Conservation (phyloP, 768 basidiomycete species). For the Leccinum arenicola region DNA sequence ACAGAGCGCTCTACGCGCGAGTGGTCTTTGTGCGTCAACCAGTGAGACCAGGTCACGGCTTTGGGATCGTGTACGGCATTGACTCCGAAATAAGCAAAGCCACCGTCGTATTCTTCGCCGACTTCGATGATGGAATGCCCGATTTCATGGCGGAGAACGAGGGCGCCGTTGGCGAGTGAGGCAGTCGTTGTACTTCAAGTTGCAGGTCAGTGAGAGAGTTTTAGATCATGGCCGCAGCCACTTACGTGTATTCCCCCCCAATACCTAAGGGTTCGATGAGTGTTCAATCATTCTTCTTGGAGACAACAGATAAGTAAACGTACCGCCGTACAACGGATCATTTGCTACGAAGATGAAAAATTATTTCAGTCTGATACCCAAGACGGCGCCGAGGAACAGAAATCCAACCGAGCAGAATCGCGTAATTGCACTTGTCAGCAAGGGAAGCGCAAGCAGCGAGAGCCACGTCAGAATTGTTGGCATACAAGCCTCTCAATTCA, state of each 20-base stretch:
- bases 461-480: conserved; percentile 63
- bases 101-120: conserved; percentile 84
- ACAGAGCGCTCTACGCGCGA: conserved; percentile 61
- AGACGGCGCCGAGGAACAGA: conserved; percentile 6
- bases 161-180: conserved; percentile 67
- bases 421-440: conserved; percentile 66
- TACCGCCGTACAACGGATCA: conserved; percentile 77
- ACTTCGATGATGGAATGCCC: conserved; percentile 78
- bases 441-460: conserved; percentile 65
- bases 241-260: conserved; percentile 75
- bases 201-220: not conserved
- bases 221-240: not conserved
- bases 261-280: conserved; percentile 44
- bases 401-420: conserved; percentile 63
- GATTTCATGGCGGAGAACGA: conserved; percentile 76
- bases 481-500: conserved; percentile 72
- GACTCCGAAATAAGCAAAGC: conserved; percentile 66
- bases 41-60: conserved; percentile 64
- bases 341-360: conserved; percentile 47
- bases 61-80: conserved; percentile 52
- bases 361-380: conserved; percentile 7
- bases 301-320: conserved; percentile 10
- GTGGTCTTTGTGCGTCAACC: conserved; percentile 47
- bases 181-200: conserved; percentile 69
- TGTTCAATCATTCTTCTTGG: not conserved